phyloP scores from a whole-genome alignment of 106 monocot genomes.

The Dendrobium chrysotoxum region DNA sequence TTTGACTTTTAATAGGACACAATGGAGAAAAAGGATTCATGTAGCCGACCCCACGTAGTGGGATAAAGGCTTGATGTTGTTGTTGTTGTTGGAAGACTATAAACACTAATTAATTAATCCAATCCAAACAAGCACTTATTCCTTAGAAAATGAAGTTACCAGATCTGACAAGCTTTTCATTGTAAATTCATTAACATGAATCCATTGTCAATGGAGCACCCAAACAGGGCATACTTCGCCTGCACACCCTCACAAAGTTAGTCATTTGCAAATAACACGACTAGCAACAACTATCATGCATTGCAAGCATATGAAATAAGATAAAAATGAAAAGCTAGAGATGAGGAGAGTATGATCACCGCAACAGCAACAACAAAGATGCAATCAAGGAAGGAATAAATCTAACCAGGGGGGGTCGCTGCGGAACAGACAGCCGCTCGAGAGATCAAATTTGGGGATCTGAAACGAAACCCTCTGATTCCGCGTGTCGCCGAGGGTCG shows the following conservation, averaged over 20 bases:
- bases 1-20: too few species aligned
- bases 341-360: not conserved
- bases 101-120: too few species aligned
- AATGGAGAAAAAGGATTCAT: too few species aligned
- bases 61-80: too few species aligned
- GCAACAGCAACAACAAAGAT: too few species aligned
- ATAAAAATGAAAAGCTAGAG: not conserved
- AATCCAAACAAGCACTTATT: too few species aligned
- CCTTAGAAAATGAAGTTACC: not conserved
- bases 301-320: not conserved
- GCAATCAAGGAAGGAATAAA: too few species aligned
- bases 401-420: too few species aligned
- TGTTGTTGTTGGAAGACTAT: not conserved
- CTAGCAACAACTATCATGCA: not conserved
- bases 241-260: not conserved
- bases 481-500: not conserved
- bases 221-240: too few species aligned
- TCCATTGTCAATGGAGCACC: not conserved
- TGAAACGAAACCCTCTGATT: not conserved
- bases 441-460: not conserved
- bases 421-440: not conserved
- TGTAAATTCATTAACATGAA: not conserved
- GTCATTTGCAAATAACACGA: not conserved
- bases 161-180: not conserved
- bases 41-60: too few species aligned